Base-by-base conservation (phyloP, 345 rosid species). In the Hibiscus trionum region DNA sequence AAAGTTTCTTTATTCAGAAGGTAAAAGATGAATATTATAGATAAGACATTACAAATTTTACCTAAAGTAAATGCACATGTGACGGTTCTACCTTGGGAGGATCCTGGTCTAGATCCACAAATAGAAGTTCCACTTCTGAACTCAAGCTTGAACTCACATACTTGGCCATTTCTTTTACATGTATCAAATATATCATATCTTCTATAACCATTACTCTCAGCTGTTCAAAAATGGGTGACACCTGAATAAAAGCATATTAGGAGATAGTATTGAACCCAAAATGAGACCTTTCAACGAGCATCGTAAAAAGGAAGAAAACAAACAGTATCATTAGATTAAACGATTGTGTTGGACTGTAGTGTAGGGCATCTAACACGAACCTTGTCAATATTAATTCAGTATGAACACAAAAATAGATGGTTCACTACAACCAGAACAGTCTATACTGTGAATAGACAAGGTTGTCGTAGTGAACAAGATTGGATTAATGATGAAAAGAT, bases 151-250 rank as follows among this genome's bases (percentile, higher is more conserved):
- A 81, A 7, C 65, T 78, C 14, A 81, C 91, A 77, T 82, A 80
- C 79, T 88, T 78, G 1, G 90, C 85, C 11, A 91, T 78, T 64
- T 74, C 90, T 80, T 75, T 84, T 17, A 74, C 75, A 68, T 91
- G 93, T 52, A 87, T 76, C 84, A 94, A 75, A 80, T 88, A 94
- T 77, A 94, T 88, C 96, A 94, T 94, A 64, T 91, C 98, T 29
- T 91, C 97, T 50, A 94, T 82, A 46, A 88, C 77, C 95, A 91
- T 88, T 53, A 91, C 86, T 74, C 76, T 94, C 56, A 94, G 78
- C 70, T 81, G 78, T 76, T 90, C 85, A 52, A 84, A 90, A 55
- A 76, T 46, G 33, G 77, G 71, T 26, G 90, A 82, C 59, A 81
- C 93, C 97, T 90, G 82, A 2, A 77, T 11, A 73, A 69, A 63